Evolutionary conservation across 208 protist genomes (phyloP).

Genomic region (Trypanosoma congolense): DNA sequence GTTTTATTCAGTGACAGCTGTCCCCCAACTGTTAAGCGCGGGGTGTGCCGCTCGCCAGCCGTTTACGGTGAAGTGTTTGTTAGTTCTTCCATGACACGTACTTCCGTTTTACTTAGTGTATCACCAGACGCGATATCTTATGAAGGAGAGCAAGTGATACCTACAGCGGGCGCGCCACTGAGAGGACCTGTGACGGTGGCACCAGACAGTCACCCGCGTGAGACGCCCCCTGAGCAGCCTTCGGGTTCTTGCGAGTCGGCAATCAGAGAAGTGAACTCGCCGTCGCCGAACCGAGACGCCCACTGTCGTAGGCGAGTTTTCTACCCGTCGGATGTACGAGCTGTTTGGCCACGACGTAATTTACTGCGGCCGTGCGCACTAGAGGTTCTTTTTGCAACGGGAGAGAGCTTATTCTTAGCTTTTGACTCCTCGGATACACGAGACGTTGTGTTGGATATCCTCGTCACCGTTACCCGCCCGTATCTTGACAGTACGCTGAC

Average conservation of each 20-base stretch:
- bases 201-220: too few relatives aligned
- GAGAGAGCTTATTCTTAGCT: slow-evolving; percentile 30
- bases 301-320: slow-evolving; percentile 16
- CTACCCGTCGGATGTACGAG: slow-evolving; percentile 22
- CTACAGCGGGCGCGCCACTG: neutral
- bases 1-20: slow-evolving; percentile 24
- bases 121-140: slow-evolving; percentile 23
- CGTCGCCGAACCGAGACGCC: slow-evolving; percentile 6
- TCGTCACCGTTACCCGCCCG: slow-evolving; percentile 11
- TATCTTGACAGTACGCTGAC: slow-evolving; percentile 21
- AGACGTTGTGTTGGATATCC: slow-evolving; percentile 12
- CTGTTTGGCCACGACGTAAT: slow-evolving; percentile 33
- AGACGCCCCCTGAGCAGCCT: too few relatives aligned
- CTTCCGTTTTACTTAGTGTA: slow-evolving; percentile 18
- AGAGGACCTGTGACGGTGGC: neutral
- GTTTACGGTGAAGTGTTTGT: slow-evolving; percentile 14
- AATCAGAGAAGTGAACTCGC: neutral
- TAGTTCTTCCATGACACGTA: slow-evolving; percentile 29
- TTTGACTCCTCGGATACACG: slow-evolving; percentile 26
- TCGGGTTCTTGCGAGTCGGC: neutral
- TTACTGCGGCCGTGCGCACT: slow-evolving; percentile 32
- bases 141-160: slow-evolving; percentile 11
- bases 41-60: neutral
- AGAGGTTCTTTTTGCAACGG: slow-evolving; percentile 33
- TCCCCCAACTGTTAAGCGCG: slow-evolving; percentile 18